These are phyloP conservation scores for Pogostemon cablin DNA, from an alignment of 257 asterid genomes.

Conservation along the genomic window DNA sequence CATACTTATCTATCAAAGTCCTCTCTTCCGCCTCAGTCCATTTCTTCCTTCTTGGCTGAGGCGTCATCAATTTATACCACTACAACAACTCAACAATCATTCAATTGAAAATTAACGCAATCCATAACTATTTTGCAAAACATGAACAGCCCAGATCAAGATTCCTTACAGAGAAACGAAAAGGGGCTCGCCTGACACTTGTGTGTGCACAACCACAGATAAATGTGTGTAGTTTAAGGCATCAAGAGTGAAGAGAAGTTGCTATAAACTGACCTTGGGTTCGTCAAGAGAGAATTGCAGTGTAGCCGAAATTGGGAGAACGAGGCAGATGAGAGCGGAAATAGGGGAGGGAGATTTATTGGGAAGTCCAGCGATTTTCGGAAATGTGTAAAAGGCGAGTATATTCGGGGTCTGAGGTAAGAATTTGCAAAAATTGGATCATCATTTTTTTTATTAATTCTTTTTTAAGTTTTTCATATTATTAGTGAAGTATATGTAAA, in stretches of 20 bases:
- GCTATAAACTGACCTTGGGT: slow-evolving; percentile 24
- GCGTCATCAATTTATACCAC: slow-evolving; percentile 56
- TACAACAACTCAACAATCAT: slow-evolving; percentile 28
- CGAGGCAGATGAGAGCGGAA: neutral
- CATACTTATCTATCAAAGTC: slow-evolving; percentile 86
- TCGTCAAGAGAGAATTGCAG: slow-evolving; percentile 25
- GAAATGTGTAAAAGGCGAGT: slow-evolving; percentile 29
- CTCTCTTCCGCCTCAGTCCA: slow-evolving; percentile 99
- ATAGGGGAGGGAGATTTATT: slow-evolving; percentile 24
- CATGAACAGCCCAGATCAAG: slow-evolving; percentile 34
- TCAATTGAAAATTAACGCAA: slow-evolving; percentile 22
- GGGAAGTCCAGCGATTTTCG: slow-evolving; percentile 21
- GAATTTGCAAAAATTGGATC: neutral
- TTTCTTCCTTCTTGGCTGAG: slow-evolving; percentile 94
- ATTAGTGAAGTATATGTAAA: too few relatives aligned
- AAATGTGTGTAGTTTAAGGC: slow-evolving; percentile 25
- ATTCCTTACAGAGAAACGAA: slow-evolving; percentile 27
- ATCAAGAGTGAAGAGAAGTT: slow-evolving; percentile 25
- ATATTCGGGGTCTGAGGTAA: slow-evolving; percentile 18
- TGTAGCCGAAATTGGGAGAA: slow-evolving; percentile 24
- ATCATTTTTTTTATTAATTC: too few relatives aligned
- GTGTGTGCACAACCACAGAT: slow-evolving; percentile 27
- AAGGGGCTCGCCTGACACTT: slow-evolving; percentile 10
- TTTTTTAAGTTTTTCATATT: too few relatives aligned
- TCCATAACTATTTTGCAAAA: slow-evolving; percentile 12